Conservation (phyloP, 2,329 filamentous ascomycete species). For the Lecanicillium sp. region DNA sequence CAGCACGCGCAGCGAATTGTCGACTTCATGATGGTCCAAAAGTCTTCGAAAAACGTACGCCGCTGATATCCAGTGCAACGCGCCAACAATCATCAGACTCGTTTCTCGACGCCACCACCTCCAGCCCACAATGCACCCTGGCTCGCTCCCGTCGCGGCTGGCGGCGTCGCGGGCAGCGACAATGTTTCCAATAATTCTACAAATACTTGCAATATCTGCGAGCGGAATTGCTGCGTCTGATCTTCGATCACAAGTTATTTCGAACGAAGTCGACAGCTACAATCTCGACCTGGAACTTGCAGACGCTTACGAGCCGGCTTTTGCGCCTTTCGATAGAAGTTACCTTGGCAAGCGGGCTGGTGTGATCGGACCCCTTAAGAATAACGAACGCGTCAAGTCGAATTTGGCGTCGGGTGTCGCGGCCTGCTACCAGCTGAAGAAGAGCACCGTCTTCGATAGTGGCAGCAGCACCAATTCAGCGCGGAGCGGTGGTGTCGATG, state of each 20-base stretch:
- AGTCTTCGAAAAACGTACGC: neutral
- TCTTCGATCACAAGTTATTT: conserved; percentile 16
- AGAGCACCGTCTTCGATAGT: conserved; percentile 22
- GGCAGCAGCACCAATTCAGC: conserved; percentile 12
- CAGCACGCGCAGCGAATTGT: neutral
- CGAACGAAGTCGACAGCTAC: neutral
- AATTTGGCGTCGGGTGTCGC: conserved; percentile 59
- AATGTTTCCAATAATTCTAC: conserved; percentile 53
- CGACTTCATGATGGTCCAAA: neutral
- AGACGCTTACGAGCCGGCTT: conserved; percentile 52
- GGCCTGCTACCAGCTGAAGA: conserved; percentile 36
- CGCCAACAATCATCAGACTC: neutral
- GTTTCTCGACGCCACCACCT: conserved; percentile 9
- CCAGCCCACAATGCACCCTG: conserved; percentile 48
- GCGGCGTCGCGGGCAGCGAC: conserved; percentile 59
- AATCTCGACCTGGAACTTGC: conserved; percentile 18
- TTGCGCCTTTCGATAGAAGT: conserved; percentile 53
- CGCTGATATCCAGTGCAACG: conserved; percentile 2
- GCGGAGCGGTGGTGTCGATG: conserved; percentile 14
- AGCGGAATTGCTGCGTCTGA: conserved; percentile 60
- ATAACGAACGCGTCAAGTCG: conserved; percentile 56
- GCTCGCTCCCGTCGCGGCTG: conserved; percentile 65
- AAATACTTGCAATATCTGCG: conserved; percentile 53
- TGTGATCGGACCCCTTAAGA: conserved; percentile 45
- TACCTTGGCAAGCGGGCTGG: conserved; percentile 56